Conservation (phyloP, 116 monocot genomes). For the Iris pallida region DNA sequence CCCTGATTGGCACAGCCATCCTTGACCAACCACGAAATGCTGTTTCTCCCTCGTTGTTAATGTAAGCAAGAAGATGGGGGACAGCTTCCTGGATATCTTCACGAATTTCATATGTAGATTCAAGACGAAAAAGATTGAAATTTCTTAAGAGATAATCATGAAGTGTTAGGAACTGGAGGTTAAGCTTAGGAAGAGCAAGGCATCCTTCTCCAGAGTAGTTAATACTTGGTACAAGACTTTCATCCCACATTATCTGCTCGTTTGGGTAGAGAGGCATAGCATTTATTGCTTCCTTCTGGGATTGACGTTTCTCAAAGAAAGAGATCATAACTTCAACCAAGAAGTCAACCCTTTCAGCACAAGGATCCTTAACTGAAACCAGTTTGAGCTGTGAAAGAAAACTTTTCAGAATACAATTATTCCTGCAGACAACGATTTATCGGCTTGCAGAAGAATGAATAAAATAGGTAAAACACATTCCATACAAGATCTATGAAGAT, state of each 20-base stretch:
- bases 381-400: slow-evolving; percentile 71
- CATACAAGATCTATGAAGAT: too few species aligned
- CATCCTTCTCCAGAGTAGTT: slow-evolving; percentile 99
- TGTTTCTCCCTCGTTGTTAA: slow-evolving; percentile 94
- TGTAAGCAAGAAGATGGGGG: slow-evolving; percentile 90
- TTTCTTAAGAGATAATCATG: slow-evolving; percentile 96
- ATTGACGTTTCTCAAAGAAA: slow-evolving; percentile 93
- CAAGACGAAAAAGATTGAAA: slow-evolving; percentile 97
- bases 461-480: too few species aligned
- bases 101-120: slow-evolving; percentile 98
- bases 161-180: slow-evolving; percentile 93
- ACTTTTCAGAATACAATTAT: too few species aligned
- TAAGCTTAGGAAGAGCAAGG: slow-evolving; percentile 96
- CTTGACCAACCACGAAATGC: slow-evolving; percentile 98
- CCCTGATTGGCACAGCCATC: slow-evolving; percentile 96
- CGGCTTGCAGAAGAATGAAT: too few species aligned
- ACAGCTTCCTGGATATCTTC: slow-evolving; percentile 98
- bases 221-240: slow-evolving; percentile 94
- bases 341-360: slow-evolving; percentile 64
- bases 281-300: slow-evolving; percentile 99
- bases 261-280: slow-evolving; percentile 98
- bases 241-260: slow-evolving; percentile 99
- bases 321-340: slow-evolving; percentile 78
- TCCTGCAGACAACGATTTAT: too few species aligned
- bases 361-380: slow-evolving; percentile 71